These are phyloP conservation scores for Phaeosphaeriaceae sp. DNA, from an alignment of 2,329 filamentous ascomycete species.

Conservation along the genomic window DNA sequence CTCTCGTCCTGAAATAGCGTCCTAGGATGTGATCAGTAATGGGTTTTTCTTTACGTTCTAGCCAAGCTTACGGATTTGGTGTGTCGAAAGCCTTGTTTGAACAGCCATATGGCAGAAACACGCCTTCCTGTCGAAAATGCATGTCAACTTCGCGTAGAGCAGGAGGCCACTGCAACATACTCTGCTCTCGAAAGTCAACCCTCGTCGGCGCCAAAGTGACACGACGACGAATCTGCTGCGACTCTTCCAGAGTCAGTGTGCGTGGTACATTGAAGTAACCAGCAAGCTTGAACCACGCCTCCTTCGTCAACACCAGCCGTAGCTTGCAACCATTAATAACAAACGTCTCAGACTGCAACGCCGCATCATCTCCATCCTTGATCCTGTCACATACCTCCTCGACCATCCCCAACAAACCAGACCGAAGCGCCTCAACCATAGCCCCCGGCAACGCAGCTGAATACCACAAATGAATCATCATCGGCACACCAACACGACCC, in stretches of 20 bases:
- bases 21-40: conserved; percentile 24
- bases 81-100: conserved; percentile 38
- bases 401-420: conserved; percentile 39
- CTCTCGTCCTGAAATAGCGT: conserved; percentile 41
- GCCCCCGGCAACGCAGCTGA: conserved; percentile 45
- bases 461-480: conserved; percentile 57
- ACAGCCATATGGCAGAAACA: conserved; percentile 51
- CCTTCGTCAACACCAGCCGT: conserved; percentile 38
- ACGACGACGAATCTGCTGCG: conserved; percentile 28
- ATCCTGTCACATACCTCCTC: conserved; percentile 45
- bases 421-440: conserved; percentile 29
- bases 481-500: conserved; percentile 26
- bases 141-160: conserved; percentile 31
- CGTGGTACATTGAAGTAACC: conserved; percentile 31
- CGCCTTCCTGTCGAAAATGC: conserved; percentile 48
- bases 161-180: conserved; percentile 24
- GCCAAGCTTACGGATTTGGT: conserved; percentile 51
- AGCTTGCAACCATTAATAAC: conserved; percentile 27
- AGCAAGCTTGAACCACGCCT: conserved; percentile 40
- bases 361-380: conserved; percentile 23
- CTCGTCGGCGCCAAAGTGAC: conserved; percentile 37
- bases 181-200: conserved; percentile 44
- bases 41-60: not conserved
- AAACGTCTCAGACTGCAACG: conserved; percentile 45
- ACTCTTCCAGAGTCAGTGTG: conserved; percentile 26